These are phyloP conservation scores for Sphaerulina vaccinii DNA, from an alignment of 2,329 filamentous ascomycete species.

Conservation along the genomic window DNA sequence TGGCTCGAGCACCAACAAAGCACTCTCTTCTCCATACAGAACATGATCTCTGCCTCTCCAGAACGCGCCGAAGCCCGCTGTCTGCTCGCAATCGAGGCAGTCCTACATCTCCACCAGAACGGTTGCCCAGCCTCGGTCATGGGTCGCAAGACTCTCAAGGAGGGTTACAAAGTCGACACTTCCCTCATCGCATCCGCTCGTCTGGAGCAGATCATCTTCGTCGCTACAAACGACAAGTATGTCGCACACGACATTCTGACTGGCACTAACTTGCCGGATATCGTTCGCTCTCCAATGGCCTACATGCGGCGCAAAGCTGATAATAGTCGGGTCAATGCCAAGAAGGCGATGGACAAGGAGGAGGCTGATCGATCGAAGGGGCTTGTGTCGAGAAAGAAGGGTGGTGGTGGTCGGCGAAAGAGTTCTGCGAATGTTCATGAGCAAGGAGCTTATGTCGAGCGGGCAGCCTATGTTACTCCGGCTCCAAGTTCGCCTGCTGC, in stretches of 20 bases:
- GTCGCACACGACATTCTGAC: slow-evolving; percentile 19
- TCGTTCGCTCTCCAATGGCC: slow-evolving; percentile 10
- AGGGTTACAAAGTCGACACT: slow-evolving; percentile 15
- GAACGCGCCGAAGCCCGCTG: slow-evolving; percentile 15
- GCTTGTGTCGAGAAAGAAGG: background rate
- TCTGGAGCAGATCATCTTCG: slow-evolving; percentile 11
- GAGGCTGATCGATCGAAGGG: slow-evolving; percentile 4
- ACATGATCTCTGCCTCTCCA: background rate
- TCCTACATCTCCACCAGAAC: slow-evolving; percentile 16
- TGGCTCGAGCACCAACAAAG: slow-evolving; percentile 16
- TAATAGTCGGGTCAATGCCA: slow-evolving; percentile 21
- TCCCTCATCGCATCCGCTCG: slow-evolving; percentile 15
- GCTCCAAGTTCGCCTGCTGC: background rate
- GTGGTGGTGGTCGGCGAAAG: background rate
- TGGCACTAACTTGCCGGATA: slow-evolving; percentile 3
- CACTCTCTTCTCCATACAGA: slow-evolving; percentile 4
- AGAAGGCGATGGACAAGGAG: slow-evolving; percentile 18
- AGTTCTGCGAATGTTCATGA: background rate
- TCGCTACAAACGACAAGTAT: slow-evolving; percentile 18
- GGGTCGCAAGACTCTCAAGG: slow-evolving; percentile 5
- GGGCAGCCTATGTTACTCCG: background rate
- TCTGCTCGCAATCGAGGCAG: slow-evolving; percentile 15
- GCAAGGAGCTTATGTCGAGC: background rate
- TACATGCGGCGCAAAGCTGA: slow-evolving; percentile 20
- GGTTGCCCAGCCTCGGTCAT: slow-evolving; percentile 14